Evolutionary conservation across 495 filamentous ascomycete species (phyloP), one percentile per base, ranked within the genome.

Genomic region (Neurospora sp.): DNA sequence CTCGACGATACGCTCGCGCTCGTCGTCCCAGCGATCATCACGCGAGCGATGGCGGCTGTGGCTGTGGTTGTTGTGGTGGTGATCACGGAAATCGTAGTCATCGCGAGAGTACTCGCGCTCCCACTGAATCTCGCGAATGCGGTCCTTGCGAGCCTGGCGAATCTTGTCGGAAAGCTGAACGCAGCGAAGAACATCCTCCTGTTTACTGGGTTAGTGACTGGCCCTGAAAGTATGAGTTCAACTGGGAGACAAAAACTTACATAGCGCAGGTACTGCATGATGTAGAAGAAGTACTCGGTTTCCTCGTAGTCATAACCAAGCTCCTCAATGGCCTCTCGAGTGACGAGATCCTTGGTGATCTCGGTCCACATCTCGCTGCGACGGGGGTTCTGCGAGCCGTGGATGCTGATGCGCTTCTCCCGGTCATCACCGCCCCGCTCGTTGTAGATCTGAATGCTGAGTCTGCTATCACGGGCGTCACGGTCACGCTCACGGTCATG

Each of bases 341-440:
- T 87, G 15, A 99, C 93, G 69, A 99, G 81, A 76, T 97, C 94
- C 83, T 97, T 98, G 9, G 94, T 97, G 76, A 99, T 94, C 80
- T 98, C 96, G 0, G 96, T 99, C 96, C 96, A 98, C 81, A 97
- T 91, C 73, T 92, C 89, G 69, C 89, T 90, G 71, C 87, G 85
- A 39, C 85, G 84, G 11, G 83, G 82, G 0, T 82, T 75, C 4
- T 83, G 77, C 15, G 74, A 76, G 28, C 77, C 73, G 54, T 78
- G 82, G 73, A 83, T 78, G 34, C 79, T 75, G 66, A 86, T 79
- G 28, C 83, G 78, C 21, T 81, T 71, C 37, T 84, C 82, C 43
- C 82, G 81, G 38, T 85, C 85, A 62, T 83, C 81, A 17, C 75
- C 75, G 40, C 76, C 76, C 70, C 77, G 72, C 37, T 80, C 77